A percentile compares a stretch with the other conserved stretches of the same genome.
Evolutionary conservation across 2,329 filamentous ascomycete genomes (phyloP).

Genomic region (Monilinia aucupariae): DNA sequence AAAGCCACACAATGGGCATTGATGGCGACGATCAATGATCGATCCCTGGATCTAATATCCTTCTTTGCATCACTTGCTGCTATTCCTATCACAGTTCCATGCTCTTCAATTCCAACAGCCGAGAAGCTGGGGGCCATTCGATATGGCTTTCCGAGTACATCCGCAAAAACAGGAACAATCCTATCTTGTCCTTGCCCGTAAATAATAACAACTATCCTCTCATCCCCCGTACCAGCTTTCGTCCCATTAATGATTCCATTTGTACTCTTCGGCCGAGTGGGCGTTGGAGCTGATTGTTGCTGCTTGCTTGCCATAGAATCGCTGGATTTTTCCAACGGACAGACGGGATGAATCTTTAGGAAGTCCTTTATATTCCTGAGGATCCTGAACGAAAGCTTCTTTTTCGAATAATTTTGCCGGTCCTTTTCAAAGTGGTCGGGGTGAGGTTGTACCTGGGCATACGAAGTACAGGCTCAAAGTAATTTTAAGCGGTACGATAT

Average conservation of each 20-base stretch:
- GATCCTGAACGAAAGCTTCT: not conserved
- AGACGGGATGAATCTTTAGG: slow-evolving; percentile 1
- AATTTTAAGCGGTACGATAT: not conserved
- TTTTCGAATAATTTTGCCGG: slow-evolving; percentile 7
- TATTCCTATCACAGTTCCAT: slow-evolving; percentile 64
- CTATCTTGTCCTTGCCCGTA: slow-evolving; percentile 67
- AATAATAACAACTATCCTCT: slow-evolving; percentile 58
- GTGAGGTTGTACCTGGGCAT: not conserved
- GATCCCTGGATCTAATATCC: slow-evolving; percentile 54
- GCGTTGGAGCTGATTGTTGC: slow-evolving; percentile 46
- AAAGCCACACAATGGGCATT: slow-evolving; percentile 71
- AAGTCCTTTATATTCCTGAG: not conserved
- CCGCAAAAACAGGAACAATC: slow-evolving; percentile 70
- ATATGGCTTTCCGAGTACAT: slow-evolving; percentile 71
- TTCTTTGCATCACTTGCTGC: slow-evolving; percentile 50
- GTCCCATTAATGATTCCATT: slow-evolving; percentile 36
- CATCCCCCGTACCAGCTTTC: slow-evolving; percentile 43
- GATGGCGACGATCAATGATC: slow-evolving; percentile 58
- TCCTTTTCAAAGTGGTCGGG: not conserved
- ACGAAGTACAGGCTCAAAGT: not conserved
- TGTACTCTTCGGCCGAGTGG: slow-evolving; percentile 40
- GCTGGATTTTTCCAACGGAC: not conserved
- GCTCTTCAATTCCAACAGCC: slow-evolving; percentile 48
- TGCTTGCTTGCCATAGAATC: slow-evolving; percentile 42
- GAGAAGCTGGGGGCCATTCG: slow-evolving; percentile 52